Evolutionary conservation across 2,329 filamentous ascomycete species (phyloP).

Genomic region (Verticillium isaacii): DNA sequence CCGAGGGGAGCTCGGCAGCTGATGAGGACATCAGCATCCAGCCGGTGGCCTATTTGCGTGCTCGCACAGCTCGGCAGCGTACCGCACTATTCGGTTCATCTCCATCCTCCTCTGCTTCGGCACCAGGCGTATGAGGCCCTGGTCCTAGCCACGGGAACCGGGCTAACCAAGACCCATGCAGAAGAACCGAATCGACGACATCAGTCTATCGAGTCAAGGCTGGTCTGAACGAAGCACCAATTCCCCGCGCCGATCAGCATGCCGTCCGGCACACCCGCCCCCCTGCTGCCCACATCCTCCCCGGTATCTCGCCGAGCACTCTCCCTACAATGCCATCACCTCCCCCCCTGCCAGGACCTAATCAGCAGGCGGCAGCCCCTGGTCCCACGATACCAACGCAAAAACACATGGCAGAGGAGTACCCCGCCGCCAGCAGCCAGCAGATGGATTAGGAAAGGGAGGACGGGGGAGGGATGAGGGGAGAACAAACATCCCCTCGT

Average conservation of each 20-base stretch:
- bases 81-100: neutral
- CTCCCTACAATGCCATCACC: no score
- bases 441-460: neutral
- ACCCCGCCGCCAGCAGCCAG: no score
- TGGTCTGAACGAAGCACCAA: neutral
- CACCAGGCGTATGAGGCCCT: neutral
- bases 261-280: neutral
- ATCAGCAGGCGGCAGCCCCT: no score
- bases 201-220: neutral
- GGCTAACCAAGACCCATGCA: neutral
- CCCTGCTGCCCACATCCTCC: neutral
- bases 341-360: no score
- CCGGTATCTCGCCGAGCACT: no score
- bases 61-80: no score
- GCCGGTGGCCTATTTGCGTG: no score
- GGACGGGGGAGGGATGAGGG: neutral
- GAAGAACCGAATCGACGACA: neutral
- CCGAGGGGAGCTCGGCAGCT: no score
- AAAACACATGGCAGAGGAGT: no score
- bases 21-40: no score
- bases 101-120: neutral
- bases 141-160: neutral
- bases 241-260: neutral
- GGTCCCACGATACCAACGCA: no score
- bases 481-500: neutral